Evolutionary conservation across 768 basidiomycete genomes (phyloP).

Genomic region (Suillus subaureus): DNA sequence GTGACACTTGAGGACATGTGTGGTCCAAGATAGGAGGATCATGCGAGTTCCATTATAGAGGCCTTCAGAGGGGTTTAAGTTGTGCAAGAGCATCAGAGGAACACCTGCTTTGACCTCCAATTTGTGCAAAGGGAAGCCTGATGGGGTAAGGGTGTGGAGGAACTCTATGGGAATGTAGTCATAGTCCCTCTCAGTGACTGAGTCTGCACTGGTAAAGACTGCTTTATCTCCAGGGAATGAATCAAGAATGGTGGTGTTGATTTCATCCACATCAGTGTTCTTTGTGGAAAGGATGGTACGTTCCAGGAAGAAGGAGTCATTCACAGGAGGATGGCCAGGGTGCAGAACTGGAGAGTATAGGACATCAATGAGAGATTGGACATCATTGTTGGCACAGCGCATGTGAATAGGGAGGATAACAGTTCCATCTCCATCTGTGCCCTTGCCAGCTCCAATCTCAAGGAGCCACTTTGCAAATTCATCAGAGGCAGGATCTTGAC

Average conservation of each 20-base stretch:
- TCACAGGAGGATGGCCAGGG: slow-evolving; percentile 13
- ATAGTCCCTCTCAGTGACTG: slow-evolving; percentile 27
- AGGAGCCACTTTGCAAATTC: slow-evolving; percentile 42
- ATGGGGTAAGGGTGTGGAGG: slow-evolving; percentile 37
- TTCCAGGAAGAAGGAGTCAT: slow-evolving; percentile 31
- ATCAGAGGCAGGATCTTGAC: slow-evolving; percentile 25
- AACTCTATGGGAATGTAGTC: slow-evolving; percentile 38
- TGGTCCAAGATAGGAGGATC: slow-evolving; percentile 18
- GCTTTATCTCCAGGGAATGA: slow-evolving; percentile 24
- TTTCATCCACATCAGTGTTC: slow-evolving; percentile 33
- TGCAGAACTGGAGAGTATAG: slow-evolving; percentile 29
- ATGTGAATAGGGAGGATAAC: slow-evolving; percentile 31
- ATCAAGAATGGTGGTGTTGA: slow-evolving; percentile 32
- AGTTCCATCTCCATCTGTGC: slow-evolving; percentile 18
- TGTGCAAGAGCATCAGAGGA: slow-evolving; percentile 46
- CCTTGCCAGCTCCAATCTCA: slow-evolving; percentile 38
- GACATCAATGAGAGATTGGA: slow-evolving; percentile 2
- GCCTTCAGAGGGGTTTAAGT: slow-evolving; percentile 40
- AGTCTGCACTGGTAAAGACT: slow-evolving; percentile 31
- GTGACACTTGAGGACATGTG: slow-evolving; percentile 25
- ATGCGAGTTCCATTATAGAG: slow-evolving; percentile 42
- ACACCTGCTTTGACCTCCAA: slow-evolving; percentile 35
- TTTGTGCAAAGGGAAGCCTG: slow-evolving; percentile 43
- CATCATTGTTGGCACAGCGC: slow-evolving; percentile 15
- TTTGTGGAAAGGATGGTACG: slow-evolving; percentile 32